Base-by-base conservation (phyloP, 1,284 basidiomycete genomes). In the Singerocomus inundabilis region DNA sequence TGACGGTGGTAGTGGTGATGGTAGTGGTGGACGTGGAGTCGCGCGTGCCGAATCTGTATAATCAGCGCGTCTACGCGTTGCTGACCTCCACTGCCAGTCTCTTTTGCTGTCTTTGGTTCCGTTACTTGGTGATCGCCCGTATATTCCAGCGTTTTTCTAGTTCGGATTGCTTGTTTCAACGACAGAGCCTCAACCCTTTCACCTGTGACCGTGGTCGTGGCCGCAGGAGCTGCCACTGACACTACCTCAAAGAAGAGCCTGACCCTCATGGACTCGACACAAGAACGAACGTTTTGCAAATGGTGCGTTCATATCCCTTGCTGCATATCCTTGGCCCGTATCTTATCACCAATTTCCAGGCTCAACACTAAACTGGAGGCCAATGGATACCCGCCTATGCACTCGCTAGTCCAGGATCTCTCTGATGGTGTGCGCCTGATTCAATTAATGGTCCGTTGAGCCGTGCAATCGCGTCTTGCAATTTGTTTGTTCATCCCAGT, bases 351-450 rank as follows among this genome's bases (percentile, higher is more conserved):
- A 16, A 44, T 37, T 36, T 57, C 33, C 57, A 84, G 96, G 96
- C 79, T 99, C 53, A 99, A 99, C 66, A 93, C 93, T 7, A 96
- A 96, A 68, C 80, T 99, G 31, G 93, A 97, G 64, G 76, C 82
- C 5, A 79, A 88, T 60, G 87, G 87, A 54, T 83, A 96, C 60
- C 85, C 89, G 18, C 84, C 92, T n/a, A 97, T 99, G 92, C 78
- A 77, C 12, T 93, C 93, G 37, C 81, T 99, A 4, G 88, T 92
- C 24, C 79, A 83, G 47, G 96, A 98, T 75, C 83, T 99, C 44
- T 93, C 90, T 5, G 93, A 98, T 73, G 96, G 96, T 39, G 94
- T 98, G 30, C 86, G 91, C 57, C 78, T 99, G 37, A 96, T 98
- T 55, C 93, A 93, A 64, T 77, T 94, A 32, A 91, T 94, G 85